These are phyloP conservation scores for Coriolopsis trogii DNA, from an alignment of 1,284 basidiomycete species.

Conservation along the genomic window DNA sequence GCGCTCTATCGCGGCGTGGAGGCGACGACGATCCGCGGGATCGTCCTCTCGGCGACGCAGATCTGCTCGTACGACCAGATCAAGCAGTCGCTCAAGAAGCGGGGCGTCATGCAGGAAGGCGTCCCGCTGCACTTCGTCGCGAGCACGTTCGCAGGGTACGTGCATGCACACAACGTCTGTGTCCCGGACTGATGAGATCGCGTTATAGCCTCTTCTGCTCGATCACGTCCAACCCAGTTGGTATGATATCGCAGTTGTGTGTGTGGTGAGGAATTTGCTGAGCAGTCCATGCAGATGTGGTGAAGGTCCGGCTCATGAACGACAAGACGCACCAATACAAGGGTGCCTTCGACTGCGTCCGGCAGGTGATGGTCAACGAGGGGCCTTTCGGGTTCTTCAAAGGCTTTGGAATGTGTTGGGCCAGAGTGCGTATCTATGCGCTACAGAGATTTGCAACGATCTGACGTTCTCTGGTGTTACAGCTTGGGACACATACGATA, in stretches of 20 bases:
- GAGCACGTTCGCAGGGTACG: slow-evolving; percentile 41
- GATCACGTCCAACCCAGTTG: slow-evolving; percentile 43
- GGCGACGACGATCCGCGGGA: slow-evolving; percentile 41
- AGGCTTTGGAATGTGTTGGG: slow-evolving; percentile 45
- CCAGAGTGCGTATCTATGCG: slow-evolving; percentile 32
- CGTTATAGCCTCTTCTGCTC: slow-evolving; percentile 41
- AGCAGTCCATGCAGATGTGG: slow-evolving; percentile 33
- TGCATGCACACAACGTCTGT: not conserved
- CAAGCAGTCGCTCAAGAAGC: slow-evolving; percentile 39
- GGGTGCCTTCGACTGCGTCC: slow-evolving; percentile 37
- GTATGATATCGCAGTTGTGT: slow-evolving; percentile 18
- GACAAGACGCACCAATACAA: slow-evolving; percentile 38
- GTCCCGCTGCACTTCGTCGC: slow-evolving; percentile 38
- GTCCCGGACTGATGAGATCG: not conserved
- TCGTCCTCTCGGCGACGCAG: slow-evolving; percentile 40
- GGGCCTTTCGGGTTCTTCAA: slow-evolving; percentile 42
- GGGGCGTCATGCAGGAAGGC: slow-evolving; percentile 39
- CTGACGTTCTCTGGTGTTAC: not conserved
- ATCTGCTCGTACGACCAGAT: slow-evolving; percentile 44
- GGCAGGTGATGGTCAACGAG: slow-evolving; percentile 35
- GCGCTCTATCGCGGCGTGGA: slow-evolving; percentile 41
- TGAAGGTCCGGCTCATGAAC: slow-evolving; percentile 46
- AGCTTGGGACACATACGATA: slow-evolving; percentile 43
- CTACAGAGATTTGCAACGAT: not conserved
- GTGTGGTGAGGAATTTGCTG: not conserved